phyloP scores from a whole-genome alignment of 2,329 filamentous ascomycete genomes.

The Colletotrichum tropicale region DNA sequence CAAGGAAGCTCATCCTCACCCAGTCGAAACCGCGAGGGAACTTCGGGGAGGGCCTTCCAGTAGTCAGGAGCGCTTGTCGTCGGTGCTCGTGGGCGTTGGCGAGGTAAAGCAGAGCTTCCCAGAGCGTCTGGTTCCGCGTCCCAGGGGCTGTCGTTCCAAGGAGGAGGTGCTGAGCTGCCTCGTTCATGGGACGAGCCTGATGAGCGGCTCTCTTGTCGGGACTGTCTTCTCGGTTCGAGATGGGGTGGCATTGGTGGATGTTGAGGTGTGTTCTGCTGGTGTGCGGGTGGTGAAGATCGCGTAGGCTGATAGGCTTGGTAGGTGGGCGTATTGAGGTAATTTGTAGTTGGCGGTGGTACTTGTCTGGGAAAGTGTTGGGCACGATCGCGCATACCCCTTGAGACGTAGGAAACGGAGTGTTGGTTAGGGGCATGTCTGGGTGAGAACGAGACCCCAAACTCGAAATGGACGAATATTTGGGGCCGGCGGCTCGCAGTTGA shows the following conservation, averaged over 20 bases:
- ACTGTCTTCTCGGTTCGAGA: conserved; percentile 5
- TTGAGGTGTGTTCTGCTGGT: conserved; percentile 22
- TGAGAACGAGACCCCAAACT: conserved; percentile 57
- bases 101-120: conserved; percentile 29
- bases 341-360: conserved; percentile 48
- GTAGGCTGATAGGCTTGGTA: conserved; percentile 12
- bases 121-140: conserved; percentile 38
- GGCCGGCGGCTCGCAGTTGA: conserved; percentile 34
- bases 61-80: conserved; percentile 26
- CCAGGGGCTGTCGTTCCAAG: conserved; percentile 52
- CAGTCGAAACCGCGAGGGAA: conserved; percentile 42
- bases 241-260: conserved; percentile 13
- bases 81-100: conserved; percentile 11
- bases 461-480: conserved; percentile 55
- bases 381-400: conserved; percentile 47
- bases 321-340: conserved; percentile 37
- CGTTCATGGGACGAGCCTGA: conserved; percentile 41
- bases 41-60: conserved; percentile 49
- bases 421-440: conserved; percentile 45
- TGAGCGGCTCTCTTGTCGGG: conserved; percentile 20
- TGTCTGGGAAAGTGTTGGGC: conserved; percentile 46
- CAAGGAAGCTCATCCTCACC: conserved; percentile 55
- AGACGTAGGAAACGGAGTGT: conserved; percentile 52
- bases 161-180: conserved; percentile 54
- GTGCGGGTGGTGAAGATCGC: conserved; percentile 12